Evolutionary conservation across 78 protist genomes (phyloP).

Genomic region (Parvularia atlantis): DNA sequence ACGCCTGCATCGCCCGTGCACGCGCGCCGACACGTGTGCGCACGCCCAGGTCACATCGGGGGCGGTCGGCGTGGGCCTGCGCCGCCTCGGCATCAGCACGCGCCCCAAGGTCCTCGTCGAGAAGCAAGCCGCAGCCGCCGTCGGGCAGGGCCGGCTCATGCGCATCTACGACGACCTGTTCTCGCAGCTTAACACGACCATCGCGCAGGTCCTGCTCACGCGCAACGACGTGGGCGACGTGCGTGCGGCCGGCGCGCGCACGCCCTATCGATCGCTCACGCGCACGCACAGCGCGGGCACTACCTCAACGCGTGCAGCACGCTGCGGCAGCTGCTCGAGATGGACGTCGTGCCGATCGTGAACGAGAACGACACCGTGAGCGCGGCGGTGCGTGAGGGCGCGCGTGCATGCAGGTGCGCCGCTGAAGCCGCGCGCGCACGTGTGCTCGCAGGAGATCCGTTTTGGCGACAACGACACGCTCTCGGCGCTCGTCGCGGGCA

Average conservation of each 20-base stretch:
- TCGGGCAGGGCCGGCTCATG: constrained; percentile 42
- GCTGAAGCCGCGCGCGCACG: not conserved
- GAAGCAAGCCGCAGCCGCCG: constrained; percentile 30
- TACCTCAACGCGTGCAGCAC: constrained; percentile 11
- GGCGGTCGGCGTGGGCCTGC: constrained; percentile 24
- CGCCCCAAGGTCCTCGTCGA: not conserved
- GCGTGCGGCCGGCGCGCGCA: not conserved
- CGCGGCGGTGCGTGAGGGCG: not conserved
- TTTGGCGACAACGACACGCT: constrained; percentile 54
- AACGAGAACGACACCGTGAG: constrained; percentile 40
- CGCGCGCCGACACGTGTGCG: no score
- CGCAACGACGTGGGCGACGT: constrained; percentile 6
- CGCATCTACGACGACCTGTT: constrained; percentile 26
- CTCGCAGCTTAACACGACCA: not conserved
- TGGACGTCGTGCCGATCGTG: constrained; percentile 28
- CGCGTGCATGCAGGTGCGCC: not conserved
- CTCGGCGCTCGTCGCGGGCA: constrained; percentile 39
- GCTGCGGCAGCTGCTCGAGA: constrained; percentile 6
- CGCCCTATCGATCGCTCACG: not conserved
- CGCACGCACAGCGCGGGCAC: not conserved
- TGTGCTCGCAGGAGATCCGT: constrained; percentile 12
- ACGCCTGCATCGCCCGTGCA: no score
- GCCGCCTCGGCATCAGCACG: not conserved
- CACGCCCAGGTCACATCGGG: no score
- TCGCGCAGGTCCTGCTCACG: constrained; percentile 41